Evolutionary conservation across 805 yeast species (phyloP), one percentile per base, ranked within the genome.

Genomic region (Pichia cephalocereana): DNA sequence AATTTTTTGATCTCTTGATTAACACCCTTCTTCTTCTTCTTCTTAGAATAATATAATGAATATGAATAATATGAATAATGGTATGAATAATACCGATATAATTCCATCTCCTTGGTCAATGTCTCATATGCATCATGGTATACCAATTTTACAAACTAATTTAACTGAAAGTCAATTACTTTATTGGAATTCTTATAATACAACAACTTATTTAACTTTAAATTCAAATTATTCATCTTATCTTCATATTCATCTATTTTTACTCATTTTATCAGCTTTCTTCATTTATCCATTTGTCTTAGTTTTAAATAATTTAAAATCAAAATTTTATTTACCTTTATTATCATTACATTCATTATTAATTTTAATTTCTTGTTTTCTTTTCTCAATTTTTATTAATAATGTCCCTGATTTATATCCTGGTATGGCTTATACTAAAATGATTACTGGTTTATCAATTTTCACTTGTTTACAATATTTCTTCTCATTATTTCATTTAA

Each of bases 131-230:
- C 2, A 79, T 58, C 96, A 87, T 59, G 95, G 95, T 0, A 58
- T 77, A 54, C 90, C 95, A 1, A 86, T 90, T 40, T 70, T 89
- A 42, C 68, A 79, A 28, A 83, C 85, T 2, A 59, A 77, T 18
- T 71, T 90, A 80, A 41, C 96, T 89, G 63, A 69, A 79, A 47
- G 61, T 72, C 26, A 23, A 23, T 23, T 23, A 23, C 26, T 23
- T 28, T 90, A 75, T 64, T 90, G 97, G 97, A 80, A 79, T 44
- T 61, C 65, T 27, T 90, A 89, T 65, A 80, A 85, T 59, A 79
- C 95, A 14, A 83, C 91, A 2, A 81, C 87, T 4, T 89, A 74
- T 62, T 80, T 86, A 66, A 80, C 77, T 8, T 59, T 76, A 12
- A 74, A 72, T 0, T 56, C 74, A 2, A 72, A 79, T 4, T 72